Evolutionary conservation across 306 rosid species (phyloP).

Genomic region (Pueraria montana): DNA sequence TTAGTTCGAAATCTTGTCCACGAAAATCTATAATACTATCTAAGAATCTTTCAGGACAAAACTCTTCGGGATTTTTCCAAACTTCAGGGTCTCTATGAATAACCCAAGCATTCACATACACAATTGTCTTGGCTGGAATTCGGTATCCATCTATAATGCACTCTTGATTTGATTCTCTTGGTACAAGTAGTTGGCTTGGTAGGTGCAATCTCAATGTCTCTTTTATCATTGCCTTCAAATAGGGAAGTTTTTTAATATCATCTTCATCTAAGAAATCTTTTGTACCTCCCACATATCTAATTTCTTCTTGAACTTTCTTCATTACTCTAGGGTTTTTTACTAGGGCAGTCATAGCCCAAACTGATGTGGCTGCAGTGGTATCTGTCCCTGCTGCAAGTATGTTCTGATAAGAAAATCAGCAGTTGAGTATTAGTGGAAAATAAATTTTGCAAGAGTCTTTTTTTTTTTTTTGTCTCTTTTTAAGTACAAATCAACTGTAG

Average conservation of each 20-base stretch:
- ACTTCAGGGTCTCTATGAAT: neutral
- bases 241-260: neutral
- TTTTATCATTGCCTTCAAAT: neutral
- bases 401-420: constrained; percentile 33
- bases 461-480: too few relatives aligned
- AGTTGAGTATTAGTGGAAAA: too few relatives aligned
- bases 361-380: constrained; percentile 34
- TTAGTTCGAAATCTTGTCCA: too few relatives aligned
- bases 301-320: neutral
- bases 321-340: neutral
- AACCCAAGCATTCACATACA: neutral
- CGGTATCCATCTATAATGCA: neutral
- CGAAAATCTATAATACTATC: too few relatives aligned
- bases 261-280: neutral
- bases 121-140: neutral
- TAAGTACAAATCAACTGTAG: too few relatives aligned
- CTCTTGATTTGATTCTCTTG: neutral
- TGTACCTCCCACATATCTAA: neutral
- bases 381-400: constrained; percentile 39
- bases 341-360: constrained; percentile 31
- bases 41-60: too few relatives aligned
- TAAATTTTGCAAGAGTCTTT: too few relatives aligned
- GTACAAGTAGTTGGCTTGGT: neutral
- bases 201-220: neutral
- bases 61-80: neutral